Percentiles rank a stretch among this genome's conserved stretches.
phyloP scores from a whole-genome alignment of 1,139 yeast genomes.

The Kodamaea suecica region DNA sequence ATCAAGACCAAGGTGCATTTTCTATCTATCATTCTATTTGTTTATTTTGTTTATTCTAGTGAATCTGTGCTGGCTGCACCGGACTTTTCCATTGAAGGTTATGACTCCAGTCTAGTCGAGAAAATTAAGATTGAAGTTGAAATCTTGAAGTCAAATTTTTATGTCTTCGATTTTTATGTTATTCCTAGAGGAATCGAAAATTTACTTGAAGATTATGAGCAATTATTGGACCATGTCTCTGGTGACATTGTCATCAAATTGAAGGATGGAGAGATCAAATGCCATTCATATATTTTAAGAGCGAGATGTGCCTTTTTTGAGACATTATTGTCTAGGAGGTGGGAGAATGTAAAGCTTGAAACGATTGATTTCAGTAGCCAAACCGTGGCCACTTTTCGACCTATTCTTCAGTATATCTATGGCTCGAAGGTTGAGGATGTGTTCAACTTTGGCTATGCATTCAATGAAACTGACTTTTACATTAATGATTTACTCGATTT shows the following conservation, averaged over 20 bases:
- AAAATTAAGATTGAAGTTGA: constrained; percentile 16
- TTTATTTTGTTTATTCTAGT: constrained; percentile 35
- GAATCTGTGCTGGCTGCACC: constrained; percentile 12
- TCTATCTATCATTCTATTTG: constrained; percentile 29
- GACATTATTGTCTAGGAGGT: constrained; percentile 52
- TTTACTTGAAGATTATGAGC: constrained; percentile 1
- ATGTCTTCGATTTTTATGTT: constrained; percentile 13
- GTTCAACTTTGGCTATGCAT: constrained; percentile 34
- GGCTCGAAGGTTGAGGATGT: constrained; percentile 49
- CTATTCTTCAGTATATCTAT: constrained; percentile 55
- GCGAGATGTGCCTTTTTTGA: constrained; percentile 65
- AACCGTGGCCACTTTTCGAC: constrained; percentile 40
- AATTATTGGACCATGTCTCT: constrained; percentile 11
- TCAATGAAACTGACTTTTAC: constrained; percentile 37
- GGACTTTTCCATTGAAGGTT: constrained; percentile 4
- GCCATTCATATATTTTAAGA: constrained; percentile 52
- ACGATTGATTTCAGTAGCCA: constrained; percentile 47
- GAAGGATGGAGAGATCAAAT: constrained; percentile 37
- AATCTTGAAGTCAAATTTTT: constrained; percentile 18
- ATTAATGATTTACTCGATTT: constrained; percentile 57
- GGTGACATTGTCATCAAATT: constrained; percentile 28
- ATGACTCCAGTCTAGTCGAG: constrained; percentile 4
- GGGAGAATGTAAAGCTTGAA: constrained; percentile 36
- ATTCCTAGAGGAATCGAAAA: constrained; percentile 2
- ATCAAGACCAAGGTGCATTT: constrained; percentile 21